Conservation (phyloP, 768 basidiomycete species). For the Kwoniella newhampshirensis region DNA sequence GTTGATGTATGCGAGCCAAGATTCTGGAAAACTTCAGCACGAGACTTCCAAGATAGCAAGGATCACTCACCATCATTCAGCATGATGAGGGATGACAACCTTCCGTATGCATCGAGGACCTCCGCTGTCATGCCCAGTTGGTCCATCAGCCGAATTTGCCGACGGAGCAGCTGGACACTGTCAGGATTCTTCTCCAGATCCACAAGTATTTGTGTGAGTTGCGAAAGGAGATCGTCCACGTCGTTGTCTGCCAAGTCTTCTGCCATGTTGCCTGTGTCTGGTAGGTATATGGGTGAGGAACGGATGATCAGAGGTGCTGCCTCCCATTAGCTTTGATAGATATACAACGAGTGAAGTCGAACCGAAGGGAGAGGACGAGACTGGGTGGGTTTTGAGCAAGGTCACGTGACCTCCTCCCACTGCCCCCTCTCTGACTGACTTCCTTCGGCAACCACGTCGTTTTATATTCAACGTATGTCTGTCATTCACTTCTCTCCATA, state of each 20-base stretch:
- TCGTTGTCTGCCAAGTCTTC: not conserved
- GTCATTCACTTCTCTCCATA: no score
- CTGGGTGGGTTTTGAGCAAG: no score
- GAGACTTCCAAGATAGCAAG: not conserved
- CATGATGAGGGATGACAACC: conserved; percentile 34
- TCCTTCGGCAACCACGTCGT: no score
- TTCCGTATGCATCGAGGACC: conserved; percentile 11
- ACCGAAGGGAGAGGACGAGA: no score
- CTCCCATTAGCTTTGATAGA: no score
- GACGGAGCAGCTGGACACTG: conserved; percentile 34
- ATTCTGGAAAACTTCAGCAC: conserved; percentile 21
- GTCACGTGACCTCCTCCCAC: no score
- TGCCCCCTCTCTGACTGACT: no score
- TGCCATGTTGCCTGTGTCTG: no score
- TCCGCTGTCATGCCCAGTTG: conserved; percentile 31
- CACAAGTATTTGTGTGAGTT: conserved; percentile 30
- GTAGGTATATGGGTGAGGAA: no score
- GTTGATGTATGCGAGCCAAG: conserved; percentile 38
- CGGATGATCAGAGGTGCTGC: no score
- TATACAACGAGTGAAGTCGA: no score
- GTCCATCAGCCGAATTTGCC: conserved; percentile 30
- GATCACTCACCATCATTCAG: conserved; percentile 36
- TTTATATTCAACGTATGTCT: no score
- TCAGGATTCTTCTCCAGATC: conserved; percentile 31
- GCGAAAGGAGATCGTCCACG: not conserved